Base-by-base conservation (phyloP, 805 yeast species). In the Candida oleophila region DNA sequence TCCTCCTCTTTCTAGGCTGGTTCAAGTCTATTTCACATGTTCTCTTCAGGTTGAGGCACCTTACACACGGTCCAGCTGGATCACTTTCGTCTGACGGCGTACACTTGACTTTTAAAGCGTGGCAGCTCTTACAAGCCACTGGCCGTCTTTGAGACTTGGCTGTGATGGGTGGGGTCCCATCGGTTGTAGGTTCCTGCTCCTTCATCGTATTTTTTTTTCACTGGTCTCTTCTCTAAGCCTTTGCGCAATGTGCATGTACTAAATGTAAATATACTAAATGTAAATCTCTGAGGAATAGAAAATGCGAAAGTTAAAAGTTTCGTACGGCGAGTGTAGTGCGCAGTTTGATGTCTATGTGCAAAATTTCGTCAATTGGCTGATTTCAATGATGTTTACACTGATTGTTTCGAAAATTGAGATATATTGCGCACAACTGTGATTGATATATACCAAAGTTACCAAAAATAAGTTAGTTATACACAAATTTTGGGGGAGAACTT, bases 31-130 rank as follows among this genome's bases (percentile, higher is more conserved):
- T 81, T 49, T 81, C 83, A 66, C 97, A 90, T 30, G 63, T 64
- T 51, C 82, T 73, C 36, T 77, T 75, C 22, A 85, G 73, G 60
- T 82, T 86, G 20, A 78, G 51, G 59, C 97, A 90, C 37, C 97
- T 73, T 11, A 77, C 66, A 65, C 97, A 90, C 0, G 91, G 81
- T 2, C 85, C 82, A 2, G 72, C 62, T 8, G 83, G 82, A 48
- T 83, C 78, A 25, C 70, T 56, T 36, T 72, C 62, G 57, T 83
- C 83, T 1, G 84, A 71, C 0, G 96, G 94, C 5, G 85, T 81
- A 64, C 97, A 90, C 55, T 85, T 82, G 30, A 90, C 96, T 59
- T 90, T 90, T 43, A 89, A 73, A 0, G 87, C 62, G 56, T 92
- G 96, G 60, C 97, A 90, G n/a, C 80, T 71, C 52, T 77, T 80